Conservation (phyloP, 23 red algal genomes). For the Chondrus crispus region DNA sequence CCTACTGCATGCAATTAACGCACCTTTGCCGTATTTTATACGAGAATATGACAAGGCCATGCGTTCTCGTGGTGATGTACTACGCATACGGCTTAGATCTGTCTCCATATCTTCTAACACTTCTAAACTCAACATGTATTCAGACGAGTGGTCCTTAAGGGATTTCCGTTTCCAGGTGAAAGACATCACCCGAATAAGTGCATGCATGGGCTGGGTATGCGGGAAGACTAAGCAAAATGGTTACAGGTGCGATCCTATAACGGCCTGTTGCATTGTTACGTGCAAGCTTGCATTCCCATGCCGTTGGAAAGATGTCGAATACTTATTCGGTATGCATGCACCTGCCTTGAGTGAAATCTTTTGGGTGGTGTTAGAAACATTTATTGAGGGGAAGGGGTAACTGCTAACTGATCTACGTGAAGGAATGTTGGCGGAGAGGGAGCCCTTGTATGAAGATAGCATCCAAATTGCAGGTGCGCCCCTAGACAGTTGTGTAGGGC, state of each 20-base stretch:
- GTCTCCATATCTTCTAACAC: too few relatives aligned
- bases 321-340: neutral
- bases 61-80: too few relatives aligned
- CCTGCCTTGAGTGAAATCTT: constrained; percentile 9
- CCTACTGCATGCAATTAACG: too few relatives aligned
- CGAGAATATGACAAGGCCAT: too few relatives aligned
- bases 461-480: neutral
- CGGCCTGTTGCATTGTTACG: neutral
- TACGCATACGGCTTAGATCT: too few relatives aligned
- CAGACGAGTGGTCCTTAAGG: neutral
- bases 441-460: neutral
- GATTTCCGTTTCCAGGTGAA: neutral
- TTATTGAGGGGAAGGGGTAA: neutral
- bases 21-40: too few relatives aligned
- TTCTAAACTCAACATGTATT: neutral
- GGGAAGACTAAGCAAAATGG: neutral
- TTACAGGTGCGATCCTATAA: neutral
- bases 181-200: neutral
- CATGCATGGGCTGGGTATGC: neutral
- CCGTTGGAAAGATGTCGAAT: constrained; percentile 23
- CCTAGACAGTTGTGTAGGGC: neutral
- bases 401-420: neutral
- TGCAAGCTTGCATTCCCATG: neutral
- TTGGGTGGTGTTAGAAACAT: neutral
- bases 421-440: neutral